Conservation (phyloP, 108 stramenopile genomes). For the Cyclotella baltica region DNA sequence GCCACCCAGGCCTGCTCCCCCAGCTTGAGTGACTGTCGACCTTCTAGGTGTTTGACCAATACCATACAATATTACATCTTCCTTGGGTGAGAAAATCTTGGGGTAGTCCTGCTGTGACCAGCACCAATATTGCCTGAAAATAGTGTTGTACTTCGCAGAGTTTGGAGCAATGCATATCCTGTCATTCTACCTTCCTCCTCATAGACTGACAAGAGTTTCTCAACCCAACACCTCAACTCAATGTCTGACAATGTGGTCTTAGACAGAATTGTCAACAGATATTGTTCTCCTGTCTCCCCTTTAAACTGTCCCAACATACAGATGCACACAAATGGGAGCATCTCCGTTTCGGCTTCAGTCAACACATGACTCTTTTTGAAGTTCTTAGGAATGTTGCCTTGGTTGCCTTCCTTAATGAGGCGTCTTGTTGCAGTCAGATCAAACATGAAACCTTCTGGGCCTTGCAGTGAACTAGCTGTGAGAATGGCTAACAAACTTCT, state of each 20-base stretch:
- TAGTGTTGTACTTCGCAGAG: slow-evolving; percentile 7
- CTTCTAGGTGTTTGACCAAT: slow-evolving; percentile 1
- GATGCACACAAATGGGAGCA: slow-evolving; percentile 22
- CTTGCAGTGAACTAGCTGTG: not conserved
- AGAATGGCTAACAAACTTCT: slow-evolving; percentile 10
- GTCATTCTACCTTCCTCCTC: not conserved
- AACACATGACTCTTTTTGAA: not conserved
- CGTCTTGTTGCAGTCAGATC: slow-evolving; percentile 4
- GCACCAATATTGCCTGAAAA: slow-evolving; percentile 1
- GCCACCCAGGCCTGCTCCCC: not conserved
- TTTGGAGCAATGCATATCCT: slow-evolving; percentile 19
- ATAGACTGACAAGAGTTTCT: slow-evolving; percentile 7
- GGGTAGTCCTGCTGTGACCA: not conserved
- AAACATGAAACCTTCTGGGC: slow-evolving; percentile 19
- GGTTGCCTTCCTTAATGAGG: not conserved
- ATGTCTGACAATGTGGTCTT: slow-evolving; percentile 12
- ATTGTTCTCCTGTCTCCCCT: slow-evolving; percentile 8
- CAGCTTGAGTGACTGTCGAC: not conserved
- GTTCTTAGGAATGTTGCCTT: not conserved
- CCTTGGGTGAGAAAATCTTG: not conserved
- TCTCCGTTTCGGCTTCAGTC: slow-evolving; percentile 1
- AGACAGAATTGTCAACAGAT: not conserved
- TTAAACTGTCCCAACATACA: slow-evolving; percentile 39
- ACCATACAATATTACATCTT: slow-evolving; percentile 5
- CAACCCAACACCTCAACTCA: slow-evolving; percentile 32